These are phyloP conservation scores for Talaromyces sp. DNA, from an alignment of 2,329 filamentous ascomycete species.

Conservation along the genomic window DNA sequence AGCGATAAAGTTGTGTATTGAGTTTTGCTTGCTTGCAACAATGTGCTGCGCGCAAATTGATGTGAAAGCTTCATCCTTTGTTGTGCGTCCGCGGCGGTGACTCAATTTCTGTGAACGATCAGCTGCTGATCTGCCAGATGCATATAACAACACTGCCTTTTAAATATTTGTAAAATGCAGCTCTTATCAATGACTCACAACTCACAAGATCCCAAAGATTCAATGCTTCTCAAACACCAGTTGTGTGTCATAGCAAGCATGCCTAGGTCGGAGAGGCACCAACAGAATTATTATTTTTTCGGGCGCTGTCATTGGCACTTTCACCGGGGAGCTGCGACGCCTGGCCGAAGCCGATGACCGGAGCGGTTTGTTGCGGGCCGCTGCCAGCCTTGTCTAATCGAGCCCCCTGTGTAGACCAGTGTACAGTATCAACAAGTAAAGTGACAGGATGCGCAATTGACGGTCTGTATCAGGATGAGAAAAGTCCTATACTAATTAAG, in stretches of 20 bases:
- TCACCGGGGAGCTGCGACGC: conserved; percentile 5
- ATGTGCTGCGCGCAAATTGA: conserved; percentile 36
- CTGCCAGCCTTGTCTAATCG: neutral
- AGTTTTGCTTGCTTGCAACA: conserved; percentile 28
- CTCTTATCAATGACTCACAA: conserved; percentile 1
- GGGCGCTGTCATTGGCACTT: neutral
- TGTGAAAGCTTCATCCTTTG: conserved; percentile 36
- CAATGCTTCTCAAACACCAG: neutral
- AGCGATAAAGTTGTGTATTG: conserved; percentile 28
- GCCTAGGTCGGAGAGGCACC: neutral
- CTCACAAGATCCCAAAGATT: neutral
- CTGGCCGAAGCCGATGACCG: conserved; percentile 12
- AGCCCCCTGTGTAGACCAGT: neutral
- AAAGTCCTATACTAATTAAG: neutral
- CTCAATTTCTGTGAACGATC: neutral
- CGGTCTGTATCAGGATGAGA: neutral
- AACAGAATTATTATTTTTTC: neutral
- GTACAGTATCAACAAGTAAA: no score
- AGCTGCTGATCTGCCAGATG: neutral
- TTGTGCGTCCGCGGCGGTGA: neutral
- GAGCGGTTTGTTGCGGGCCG: conserved; percentile 15
- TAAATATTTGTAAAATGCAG: neutral
- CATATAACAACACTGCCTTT: neutral
- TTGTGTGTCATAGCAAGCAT: conserved; percentile 4
- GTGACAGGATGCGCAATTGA: neutral